A percentile compares a stretch with the other conserved stretches of the same genome.
Evolutionary conservation across 352 stramenopile genomes (phyloP).

Genomic region (Phytophthora constricta): DNA sequence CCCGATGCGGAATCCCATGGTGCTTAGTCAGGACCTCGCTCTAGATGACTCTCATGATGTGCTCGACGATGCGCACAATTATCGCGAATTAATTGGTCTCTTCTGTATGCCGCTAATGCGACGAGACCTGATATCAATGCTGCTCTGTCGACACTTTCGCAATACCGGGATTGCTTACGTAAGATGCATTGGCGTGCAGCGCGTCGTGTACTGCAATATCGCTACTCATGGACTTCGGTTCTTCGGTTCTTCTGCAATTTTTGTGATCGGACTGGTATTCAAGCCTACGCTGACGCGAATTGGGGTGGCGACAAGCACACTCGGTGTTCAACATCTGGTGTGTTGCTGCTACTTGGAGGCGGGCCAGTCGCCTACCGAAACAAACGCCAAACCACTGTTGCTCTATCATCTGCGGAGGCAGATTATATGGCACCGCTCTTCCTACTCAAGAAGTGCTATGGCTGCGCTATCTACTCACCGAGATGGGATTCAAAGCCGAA

Average conservation of each 20-base stretch:
- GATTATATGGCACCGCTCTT: conserved; percentile 31
- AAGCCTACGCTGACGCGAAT: conserved; percentile 25
- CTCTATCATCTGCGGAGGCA: conserved; percentile 25
- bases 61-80: not conserved
- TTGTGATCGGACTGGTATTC: not conserved
- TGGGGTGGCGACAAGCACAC: conserved; percentile 24
- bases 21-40: conserved; percentile 6
- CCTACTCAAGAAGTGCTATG: conserved; percentile 10
- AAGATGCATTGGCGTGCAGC: conserved; percentile 27
- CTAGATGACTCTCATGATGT: not conserved
- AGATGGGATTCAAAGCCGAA: conserved; percentile 3
- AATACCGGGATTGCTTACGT: conserved; percentile 13
- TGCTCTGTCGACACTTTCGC: conserved; percentile 5
- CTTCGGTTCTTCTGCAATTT: not conserved
- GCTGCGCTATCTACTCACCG: conserved; percentile 3
- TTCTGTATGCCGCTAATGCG: conserved; percentile 31
- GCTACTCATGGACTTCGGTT: too few species aligned
- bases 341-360: conserved; percentile 15
- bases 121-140: conserved; percentile 25
- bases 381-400: conserved; percentile 21
- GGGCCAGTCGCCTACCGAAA: conserved; percentile 27
- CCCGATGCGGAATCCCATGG: conserved; percentile 6
- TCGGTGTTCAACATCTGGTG: conserved; percentile 25
- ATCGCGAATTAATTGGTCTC: conserved; percentile 13
- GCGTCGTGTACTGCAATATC: conserved; percentile 9